Base-by-base conservation (phyloP, 1,139 yeast species). In the Arxiozyma slooffiae region DNA sequence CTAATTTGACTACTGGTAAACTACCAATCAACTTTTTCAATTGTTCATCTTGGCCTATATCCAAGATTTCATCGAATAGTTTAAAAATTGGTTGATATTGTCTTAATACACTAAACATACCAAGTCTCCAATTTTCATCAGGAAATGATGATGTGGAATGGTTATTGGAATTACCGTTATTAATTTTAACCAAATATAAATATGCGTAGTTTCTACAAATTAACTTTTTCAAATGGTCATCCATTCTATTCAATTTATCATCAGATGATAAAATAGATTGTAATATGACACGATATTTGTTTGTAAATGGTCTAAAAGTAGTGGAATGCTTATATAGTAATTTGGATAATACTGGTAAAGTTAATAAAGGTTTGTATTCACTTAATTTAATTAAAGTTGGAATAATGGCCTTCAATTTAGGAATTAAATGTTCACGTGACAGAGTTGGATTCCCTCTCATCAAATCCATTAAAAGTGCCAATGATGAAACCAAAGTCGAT, bases 361-460 rank as follows among this genome's bases (percentile, higher is more conserved):
- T 64, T 30, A 74, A 62, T 40, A 45, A 34, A 16, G 38, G 38
- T 21, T 57, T 59, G 23, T 81, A 62, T 51, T 67, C 66, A 41
- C 70, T 58, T 44, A 72, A 59, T 3, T 61, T 63, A 51, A 86
- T 63, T 56, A 83, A 73, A 7, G 77, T 68, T 21, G 79, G 72
- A 51, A 86, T 77, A 43, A 85, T 79, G 2, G 74, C 71, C 14
- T 88, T 80, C 50, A 90, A 71, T 57, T 82, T 82, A 4, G 97
- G 95, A 1, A 95, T 86, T 53, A 89, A 75, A 7, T 85, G 73
- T 60, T 89, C 96, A 64, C 97, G 77, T 1, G 95, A 83, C 47
- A 90, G 72, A 1, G 90, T 81, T 1, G 95, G 88, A 61, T 89
- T 89, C 2, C 89, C 94, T 65, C 85, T 78, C 52, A 86, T 82